phyloP scores from a whole-genome alignment of 2,329 filamentous ascomycete genomes.

The Fusarium longipes region DNA sequence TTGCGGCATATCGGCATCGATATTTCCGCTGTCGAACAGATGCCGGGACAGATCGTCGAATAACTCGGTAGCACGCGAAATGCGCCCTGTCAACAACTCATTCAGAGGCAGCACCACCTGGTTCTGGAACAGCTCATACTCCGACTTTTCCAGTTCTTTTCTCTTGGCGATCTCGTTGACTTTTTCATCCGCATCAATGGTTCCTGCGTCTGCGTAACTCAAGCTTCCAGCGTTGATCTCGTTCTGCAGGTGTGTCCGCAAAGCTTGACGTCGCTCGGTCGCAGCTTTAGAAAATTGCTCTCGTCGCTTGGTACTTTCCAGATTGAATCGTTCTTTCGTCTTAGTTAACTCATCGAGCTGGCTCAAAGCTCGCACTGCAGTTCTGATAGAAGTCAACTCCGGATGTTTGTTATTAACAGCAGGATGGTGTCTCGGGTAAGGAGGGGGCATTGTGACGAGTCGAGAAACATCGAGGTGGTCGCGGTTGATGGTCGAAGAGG shows the following conservation, averaged over 20 bases:
- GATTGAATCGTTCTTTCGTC: conserved; percentile 71
- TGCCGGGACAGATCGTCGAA: conserved; percentile 80
- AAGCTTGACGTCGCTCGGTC: conserved; percentile 67
- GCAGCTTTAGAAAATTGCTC: conserved; percentile 65
- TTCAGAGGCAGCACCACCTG: conserved; percentile 87
- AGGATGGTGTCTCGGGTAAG: conserved; percentile 93
- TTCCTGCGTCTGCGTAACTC: conserved; percentile 83
- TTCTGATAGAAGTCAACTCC: conserved; percentile 81
- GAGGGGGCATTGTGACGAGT: conserved; percentile 90
- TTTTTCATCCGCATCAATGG: conserved; percentile 80
- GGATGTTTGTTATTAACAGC: conserved; percentile 97
- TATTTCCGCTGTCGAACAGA: conserved; percentile 72
- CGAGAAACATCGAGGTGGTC: conserved; percentile 86
- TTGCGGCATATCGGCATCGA: conserved; percentile 84
- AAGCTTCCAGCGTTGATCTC: conserved; percentile 83
- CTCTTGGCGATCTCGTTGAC: conserved; percentile 75
- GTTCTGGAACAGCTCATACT: conserved; percentile 87
- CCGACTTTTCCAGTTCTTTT: conserved; percentile 79
- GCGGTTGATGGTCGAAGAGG: conserved; percentile 60
- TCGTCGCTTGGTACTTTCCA: conserved; percentile 67
- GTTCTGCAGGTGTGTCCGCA: conserved; percentile 80
- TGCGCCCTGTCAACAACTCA: conserved; percentile 79
- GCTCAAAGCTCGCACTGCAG: conserved; percentile 76
- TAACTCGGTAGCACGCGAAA: conserved; percentile 77
- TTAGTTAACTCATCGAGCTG: conserved; percentile 78